Percentiles rank a stretch among this genome's conserved stretches.
phyloP scores from a whole-genome alignment of 768 basidiomycete genomes.

The Amanita molliuscula region DNA sequence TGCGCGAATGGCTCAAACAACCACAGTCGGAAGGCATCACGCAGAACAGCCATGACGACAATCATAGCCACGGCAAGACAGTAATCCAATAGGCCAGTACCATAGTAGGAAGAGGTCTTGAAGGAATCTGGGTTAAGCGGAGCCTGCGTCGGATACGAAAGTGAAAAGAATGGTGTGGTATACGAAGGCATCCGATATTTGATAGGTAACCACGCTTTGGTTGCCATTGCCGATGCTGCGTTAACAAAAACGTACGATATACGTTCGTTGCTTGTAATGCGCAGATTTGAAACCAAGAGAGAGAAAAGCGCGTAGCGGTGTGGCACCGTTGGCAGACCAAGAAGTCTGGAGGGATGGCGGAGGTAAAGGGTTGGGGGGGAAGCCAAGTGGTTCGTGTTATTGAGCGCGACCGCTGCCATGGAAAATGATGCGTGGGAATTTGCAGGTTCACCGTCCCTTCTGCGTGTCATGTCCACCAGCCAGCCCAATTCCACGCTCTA shows the following conservation, averaged over 20 bases:
- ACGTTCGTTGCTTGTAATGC: neutral
- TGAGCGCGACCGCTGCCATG: neutral
- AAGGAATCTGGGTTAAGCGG: constrained; percentile 64
- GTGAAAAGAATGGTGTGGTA: constrained; percentile 57
- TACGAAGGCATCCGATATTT: constrained; percentile 37
- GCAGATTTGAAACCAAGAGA: too few species aligned
- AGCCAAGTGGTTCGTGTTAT: neutral
- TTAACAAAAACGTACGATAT: constrained; percentile 2
- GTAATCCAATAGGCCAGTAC: constrained; percentile 64
- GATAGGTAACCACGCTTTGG: constrained; percentile 1
- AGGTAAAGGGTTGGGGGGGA: neutral
- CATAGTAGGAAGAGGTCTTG: constrained; percentile 58
- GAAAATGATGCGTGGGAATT: constrained; percentile 4
- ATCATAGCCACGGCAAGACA: constrained; percentile 78
- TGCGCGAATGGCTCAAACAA: constrained; percentile 75
- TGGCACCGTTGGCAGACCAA: neutral
- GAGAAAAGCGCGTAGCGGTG: neutral
- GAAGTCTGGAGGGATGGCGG: neutral
- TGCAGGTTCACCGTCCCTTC: neutral
- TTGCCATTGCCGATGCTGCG: neutral
- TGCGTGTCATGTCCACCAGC: neutral
- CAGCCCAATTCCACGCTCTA: constrained; percentile 80
- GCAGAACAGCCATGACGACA: constrained; percentile 74
- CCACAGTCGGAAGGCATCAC: constrained; percentile 67
- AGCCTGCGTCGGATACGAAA: constrained; percentile 55